Conservation (phyloP, 495 filamentous ascomycete species). For the Penicillium paxilli region DNA sequence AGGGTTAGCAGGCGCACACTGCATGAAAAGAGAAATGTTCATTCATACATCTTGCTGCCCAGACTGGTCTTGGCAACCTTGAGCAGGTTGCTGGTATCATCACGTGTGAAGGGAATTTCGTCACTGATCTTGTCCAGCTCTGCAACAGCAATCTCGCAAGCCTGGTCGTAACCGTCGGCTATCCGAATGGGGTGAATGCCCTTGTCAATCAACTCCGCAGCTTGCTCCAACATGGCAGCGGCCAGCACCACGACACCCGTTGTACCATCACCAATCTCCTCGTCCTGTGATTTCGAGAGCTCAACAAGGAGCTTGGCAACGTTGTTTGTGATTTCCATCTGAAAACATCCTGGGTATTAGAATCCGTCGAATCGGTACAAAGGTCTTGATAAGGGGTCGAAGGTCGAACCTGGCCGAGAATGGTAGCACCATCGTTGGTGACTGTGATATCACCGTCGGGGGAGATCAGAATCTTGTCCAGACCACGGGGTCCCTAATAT, state of each 20-base stretch:
- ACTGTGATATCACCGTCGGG: constrained; percentile 99
- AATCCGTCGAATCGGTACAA: not conserved
- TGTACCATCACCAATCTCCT: constrained; percentile 98
- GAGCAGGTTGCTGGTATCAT: constrained; percentile 77
- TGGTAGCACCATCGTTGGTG: constrained; percentile 98
- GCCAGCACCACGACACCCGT: constrained; percentile 97
- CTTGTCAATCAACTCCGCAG: constrained; percentile 98
- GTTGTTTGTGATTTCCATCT: constrained; percentile 99
- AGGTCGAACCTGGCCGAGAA: constrained; percentile 72
- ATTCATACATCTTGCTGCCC: constrained; percentile 88
- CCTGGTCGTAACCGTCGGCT: constrained; percentile 95
- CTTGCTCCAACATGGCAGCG: constrained; percentile 92
- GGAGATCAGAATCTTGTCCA: constrained; percentile 99
- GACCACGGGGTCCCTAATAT: constrained; percentile 78
- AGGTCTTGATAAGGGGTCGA: constrained; percentile 10
- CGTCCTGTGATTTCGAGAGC: constrained; percentile 98
- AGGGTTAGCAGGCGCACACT: constrained; percentile 22
- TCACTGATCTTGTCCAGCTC: constrained; percentile 94
- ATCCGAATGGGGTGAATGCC: constrained; percentile 98
- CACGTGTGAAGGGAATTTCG: constrained; percentile 76
- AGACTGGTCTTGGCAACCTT: constrained; percentile 95
- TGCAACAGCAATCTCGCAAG: constrained; percentile 91
- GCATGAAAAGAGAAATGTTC: not conserved
- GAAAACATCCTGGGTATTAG: constrained; percentile 16
- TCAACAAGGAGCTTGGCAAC: constrained; percentile 96